Conservation (phyloP, 2,329 filamentous ascomycete genomes). For the Nemania serpens region DNA sequence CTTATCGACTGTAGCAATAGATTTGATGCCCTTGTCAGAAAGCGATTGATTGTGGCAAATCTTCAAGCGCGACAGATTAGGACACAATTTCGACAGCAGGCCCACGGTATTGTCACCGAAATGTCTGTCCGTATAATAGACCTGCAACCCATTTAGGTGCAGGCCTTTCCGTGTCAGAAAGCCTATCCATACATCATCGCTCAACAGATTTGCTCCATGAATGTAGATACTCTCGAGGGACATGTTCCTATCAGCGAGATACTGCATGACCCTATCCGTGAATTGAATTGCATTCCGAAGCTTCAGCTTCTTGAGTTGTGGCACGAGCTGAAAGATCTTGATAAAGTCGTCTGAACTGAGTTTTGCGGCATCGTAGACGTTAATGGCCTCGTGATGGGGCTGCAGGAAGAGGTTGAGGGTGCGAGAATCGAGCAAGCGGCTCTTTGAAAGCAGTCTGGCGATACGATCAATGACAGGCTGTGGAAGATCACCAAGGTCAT, state of each 20-base stretch:
- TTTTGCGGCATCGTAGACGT: constrained; percentile 64
- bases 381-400: constrained; percentile 54
- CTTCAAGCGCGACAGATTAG: constrained; percentile 75
- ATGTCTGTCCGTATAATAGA: constrained; percentile 83
- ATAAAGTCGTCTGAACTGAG: constrained; percentile 78
- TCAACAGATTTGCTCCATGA: constrained; percentile 82
- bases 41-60: constrained; percentile 79
- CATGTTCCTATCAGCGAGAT: constrained; percentile 73
- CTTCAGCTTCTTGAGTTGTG: constrained; percentile 71
- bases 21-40: constrained; percentile 65
- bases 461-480: constrained; percentile 61
- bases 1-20: constrained; percentile 64
- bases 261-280: constrained; percentile 83
- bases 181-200: constrained; percentile 73
- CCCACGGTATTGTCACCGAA: constrained; percentile 73
- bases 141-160: constrained; percentile 69
- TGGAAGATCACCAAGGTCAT: constrained; percentile 65
- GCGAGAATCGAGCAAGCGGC: constrained; percentile 57
- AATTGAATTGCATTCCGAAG: constrained; percentile 88
- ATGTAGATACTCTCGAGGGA: constrained; percentile 75
- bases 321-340: constrained; percentile 77
- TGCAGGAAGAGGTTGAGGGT: constrained; percentile 64
- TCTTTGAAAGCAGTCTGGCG: constrained; percentile 63
- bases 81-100: constrained; percentile 66
- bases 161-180: constrained; percentile 70